phyloP scores from a whole-genome alignment of 2,329 filamentous ascomycete genomes.

The Periconia digitata region DNA sequence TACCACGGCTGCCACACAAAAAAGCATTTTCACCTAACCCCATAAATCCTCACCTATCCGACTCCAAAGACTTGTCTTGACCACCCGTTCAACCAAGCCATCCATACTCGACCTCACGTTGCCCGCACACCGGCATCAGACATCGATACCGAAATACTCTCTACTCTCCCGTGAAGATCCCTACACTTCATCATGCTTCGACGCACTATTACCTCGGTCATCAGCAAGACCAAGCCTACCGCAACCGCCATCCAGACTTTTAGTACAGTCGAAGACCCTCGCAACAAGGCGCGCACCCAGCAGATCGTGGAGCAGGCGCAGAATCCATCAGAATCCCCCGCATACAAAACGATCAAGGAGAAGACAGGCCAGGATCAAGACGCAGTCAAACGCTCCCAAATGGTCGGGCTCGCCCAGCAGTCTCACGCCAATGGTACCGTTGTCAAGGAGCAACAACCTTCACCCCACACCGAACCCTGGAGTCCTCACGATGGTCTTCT shows the following conservation, averaged over 20 bases:
- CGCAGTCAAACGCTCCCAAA: slow-evolving; percentile 10
- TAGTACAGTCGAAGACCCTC: background rate
- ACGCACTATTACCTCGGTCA: background rate
- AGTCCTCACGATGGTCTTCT: no score
- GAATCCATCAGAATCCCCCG: background rate
- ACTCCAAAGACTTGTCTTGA: background rate
- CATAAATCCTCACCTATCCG: background rate
- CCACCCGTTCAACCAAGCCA: background rate
- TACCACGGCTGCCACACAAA: background rate
- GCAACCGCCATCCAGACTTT: background rate
- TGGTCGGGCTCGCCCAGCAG: slow-evolving; percentile 18
- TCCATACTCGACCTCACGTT: background rate
- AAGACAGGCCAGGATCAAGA: slow-evolving; percentile 3
- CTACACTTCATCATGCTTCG: slow-evolving; percentile 2
- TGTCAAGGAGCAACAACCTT: background rate
- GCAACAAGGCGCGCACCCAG: background rate
- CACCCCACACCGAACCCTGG: slow-evolving; percentile 6
- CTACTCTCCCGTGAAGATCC: background rate
- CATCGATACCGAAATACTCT: background rate
- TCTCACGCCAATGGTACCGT: slow-evolving; percentile 9
- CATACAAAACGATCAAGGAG: slow-evolving; percentile 7
- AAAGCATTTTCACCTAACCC: no score
- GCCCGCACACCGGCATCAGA: background rate
- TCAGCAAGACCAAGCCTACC: background rate
- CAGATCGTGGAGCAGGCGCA: slow-evolving; percentile 4